Evolutionary conservation across 1,139 yeast species (phyloP).

Genomic region (Chernovozyma aurita): DNA sequence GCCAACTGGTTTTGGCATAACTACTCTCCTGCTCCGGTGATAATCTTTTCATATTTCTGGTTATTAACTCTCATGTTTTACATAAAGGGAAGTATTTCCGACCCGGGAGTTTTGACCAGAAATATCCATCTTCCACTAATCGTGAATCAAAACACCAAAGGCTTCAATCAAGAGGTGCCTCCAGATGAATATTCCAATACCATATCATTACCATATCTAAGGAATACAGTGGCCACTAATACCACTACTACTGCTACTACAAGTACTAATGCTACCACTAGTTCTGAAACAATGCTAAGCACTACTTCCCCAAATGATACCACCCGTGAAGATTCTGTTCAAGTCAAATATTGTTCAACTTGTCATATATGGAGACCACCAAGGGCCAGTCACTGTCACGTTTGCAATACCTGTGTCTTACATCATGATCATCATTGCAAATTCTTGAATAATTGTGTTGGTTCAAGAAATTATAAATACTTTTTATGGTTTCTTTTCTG

Average conservation of each 20-base stretch:
- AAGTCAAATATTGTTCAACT: constrained; percentile 42
- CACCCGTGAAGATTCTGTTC: constrained; percentile 18
- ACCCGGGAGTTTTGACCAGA: constrained; percentile 72
- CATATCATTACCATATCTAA: constrained; percentile 48
- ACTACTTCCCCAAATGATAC: not conserved
- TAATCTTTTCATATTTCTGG: constrained; percentile 60
- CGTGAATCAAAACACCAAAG: constrained; percentile 3
- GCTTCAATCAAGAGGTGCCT: constrained; percentile 19
- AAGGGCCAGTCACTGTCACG: constrained; percentile 39
- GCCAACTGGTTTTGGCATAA: constrained; percentile 57
- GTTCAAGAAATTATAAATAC: constrained; percentile 28
- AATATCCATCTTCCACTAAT: constrained; percentile 54
- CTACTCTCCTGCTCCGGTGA: constrained; percentile 53
- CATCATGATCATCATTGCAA: constrained; percentile 42
- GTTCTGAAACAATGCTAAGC: not conserved
- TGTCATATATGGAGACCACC: constrained; percentile 49
- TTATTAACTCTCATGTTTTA: constrained; percentile 42
- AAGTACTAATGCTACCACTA: too few species aligned
- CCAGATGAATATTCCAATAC: constrained; percentile 65
- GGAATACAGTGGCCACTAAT: not conserved
- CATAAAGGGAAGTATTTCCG: constrained; percentile 52
- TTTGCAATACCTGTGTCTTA: constrained; percentile 41
- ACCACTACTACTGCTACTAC: not conserved
- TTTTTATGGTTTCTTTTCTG: constrained; percentile 38
- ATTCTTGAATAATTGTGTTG: constrained; percentile 39